Conservation (phyloP, 495 filamentous ascomycete genomes). For the Gamarada debralockiae region DNA sequence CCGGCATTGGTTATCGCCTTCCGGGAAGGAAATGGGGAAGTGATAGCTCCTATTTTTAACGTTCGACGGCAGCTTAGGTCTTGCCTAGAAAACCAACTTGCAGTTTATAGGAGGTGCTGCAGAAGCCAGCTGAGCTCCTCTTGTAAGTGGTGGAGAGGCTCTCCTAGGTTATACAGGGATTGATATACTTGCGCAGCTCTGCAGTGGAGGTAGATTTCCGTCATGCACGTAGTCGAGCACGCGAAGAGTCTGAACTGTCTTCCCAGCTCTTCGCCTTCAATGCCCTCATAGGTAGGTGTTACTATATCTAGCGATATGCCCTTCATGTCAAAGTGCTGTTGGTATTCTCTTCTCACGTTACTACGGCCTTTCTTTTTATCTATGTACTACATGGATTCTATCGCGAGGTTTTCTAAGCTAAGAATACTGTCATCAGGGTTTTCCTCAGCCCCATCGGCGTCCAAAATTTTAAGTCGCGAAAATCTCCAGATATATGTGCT, state of each 20-base stretch:
- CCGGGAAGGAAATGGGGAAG: background rate
- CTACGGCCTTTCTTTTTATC: background rate
- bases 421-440: background rate
- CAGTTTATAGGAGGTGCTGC: background rate
- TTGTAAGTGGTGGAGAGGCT: background rate
- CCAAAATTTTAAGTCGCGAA: background rate
- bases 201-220: conserved; percentile 10
- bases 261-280: background rate
- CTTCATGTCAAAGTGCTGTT: background rate
- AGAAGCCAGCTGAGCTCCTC: background rate
- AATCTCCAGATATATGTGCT: background rate
- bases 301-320: conserved; percentile 5
- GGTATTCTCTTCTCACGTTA: background rate
- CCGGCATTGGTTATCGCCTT: background rate
- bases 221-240: conserved; percentile 17
- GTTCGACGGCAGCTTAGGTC: background rate
- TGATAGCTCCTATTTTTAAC: conserved; percentile 4
- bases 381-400: no score
- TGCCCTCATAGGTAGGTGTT: background rate
- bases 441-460: background rate
- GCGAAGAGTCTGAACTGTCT: background rate
- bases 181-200: background rate
- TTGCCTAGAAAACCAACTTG: background rate
- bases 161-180: background rate
- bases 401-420: background rate